Percentiles rank a stretch among this genome's conserved stretches.
Conservation (phyloP, 768 basidiomycete species). For the Porpolomopsis calyptriformis region DNA sequence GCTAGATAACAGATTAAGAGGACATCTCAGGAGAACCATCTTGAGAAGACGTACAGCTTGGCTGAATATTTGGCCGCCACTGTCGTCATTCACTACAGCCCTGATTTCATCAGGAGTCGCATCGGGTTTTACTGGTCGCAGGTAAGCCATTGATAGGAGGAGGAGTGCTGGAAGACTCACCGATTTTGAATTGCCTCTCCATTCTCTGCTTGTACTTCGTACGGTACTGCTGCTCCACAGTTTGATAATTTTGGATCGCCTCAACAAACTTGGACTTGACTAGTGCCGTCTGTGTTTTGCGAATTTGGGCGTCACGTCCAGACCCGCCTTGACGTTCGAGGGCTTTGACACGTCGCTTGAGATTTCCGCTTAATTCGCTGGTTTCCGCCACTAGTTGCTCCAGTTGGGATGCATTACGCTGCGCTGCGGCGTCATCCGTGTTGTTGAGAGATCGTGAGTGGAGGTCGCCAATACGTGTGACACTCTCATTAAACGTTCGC, state of each 20-base stretch:
- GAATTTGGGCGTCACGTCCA: slow-evolving; percentile 62
- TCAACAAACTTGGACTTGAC: slow-evolving; percentile 75
- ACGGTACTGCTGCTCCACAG: slow-evolving; percentile 72
- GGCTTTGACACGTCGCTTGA: slow-evolving; percentile 66
- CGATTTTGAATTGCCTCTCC: slow-evolving; percentile 82
- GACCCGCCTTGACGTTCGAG: slow-evolving; percentile 56
- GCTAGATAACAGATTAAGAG: slow-evolving; percentile 29
- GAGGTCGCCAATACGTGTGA: slow-evolving; percentile 56
- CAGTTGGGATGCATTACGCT: slow-evolving; percentile 50
- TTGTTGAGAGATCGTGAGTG: slow-evolving; percentile 69
- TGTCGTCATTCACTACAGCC: slow-evolving; percentile 78
- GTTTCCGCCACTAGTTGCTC: slow-evolving; percentile 66
- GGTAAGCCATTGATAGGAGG: background rate
- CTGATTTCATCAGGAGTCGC: slow-evolving; percentile 82
- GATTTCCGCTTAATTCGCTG: slow-evolving; percentile 50
- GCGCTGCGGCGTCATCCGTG: slow-evolving; percentile 57
- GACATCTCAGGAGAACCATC: slow-evolving; percentile 3
- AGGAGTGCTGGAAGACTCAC: slow-evolving; percentile 26
- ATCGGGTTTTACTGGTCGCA: slow-evolving; percentile 70
- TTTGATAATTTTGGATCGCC: slow-evolving; percentile 76
- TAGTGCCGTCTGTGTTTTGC: slow-evolving; percentile 65
- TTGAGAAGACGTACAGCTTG: slow-evolving; percentile 54
- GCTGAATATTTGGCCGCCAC: slow-evolving; percentile 78
- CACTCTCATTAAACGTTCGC: slow-evolving; percentile 56
- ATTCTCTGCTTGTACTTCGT: slow-evolving; percentile 70